phyloP scores from a whole-genome alignment of 805 yeast genomes.

The Yamadazyma laniorum region DNA sequence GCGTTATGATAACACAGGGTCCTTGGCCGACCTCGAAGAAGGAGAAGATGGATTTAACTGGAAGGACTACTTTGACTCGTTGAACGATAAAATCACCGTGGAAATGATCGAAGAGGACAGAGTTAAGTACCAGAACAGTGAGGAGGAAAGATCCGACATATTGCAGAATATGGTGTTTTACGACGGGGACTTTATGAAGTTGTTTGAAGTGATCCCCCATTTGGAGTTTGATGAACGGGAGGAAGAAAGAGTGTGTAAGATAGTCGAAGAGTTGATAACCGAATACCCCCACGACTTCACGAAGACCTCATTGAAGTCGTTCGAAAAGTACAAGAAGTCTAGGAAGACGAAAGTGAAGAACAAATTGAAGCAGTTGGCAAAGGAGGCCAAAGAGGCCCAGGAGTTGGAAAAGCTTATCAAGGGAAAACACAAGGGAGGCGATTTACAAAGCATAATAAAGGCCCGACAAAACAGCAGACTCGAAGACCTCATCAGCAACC shows the following conservation, averaged over 20 bases:
- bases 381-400: slow-evolving; percentile 66
- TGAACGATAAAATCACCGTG: slow-evolving; percentile 52
- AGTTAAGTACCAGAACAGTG: slow-evolving; percentile 56
- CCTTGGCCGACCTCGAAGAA: slow-evolving; percentile 40
- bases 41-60: slow-evolving; percentile 50
- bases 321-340: slow-evolving; percentile 50
- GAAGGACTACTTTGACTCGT: slow-evolving; percentile 53
- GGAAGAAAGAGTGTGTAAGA: slow-evolving; percentile 57
- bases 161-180: slow-evolving; percentile 52
- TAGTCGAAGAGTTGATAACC: slow-evolving; percentile 46
- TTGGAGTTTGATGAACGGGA: slow-evolving; percentile 58
- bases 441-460: slow-evolving; percentile 49
- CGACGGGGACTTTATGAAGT: slow-evolving; percentile 65
- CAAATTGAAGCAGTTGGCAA: slow-evolving; percentile 50
- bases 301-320: slow-evolving; percentile 35
- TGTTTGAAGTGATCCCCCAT: slow-evolving; percentile 79
- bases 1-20: slow-evolving; percentile 70
- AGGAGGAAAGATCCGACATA: slow-evolving; percentile 63
- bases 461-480: slow-evolving; percentile 42
- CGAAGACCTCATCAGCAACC: slow-evolving; percentile 44
- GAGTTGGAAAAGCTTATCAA: slow-evolving; percentile 40
- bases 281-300: slow-evolving; percentile 34
- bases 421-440: slow-evolving; percentile 37
- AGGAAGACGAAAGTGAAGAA: slow-evolving; percentile 48
- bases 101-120: slow-evolving; percentile 71